Percentiles rank a stretch among this genome's conserved stretches.
Evolutionary conservation across 2,329 filamentous ascomycete species (phyloP).

Genomic region (Alternaria ethzedia): DNA sequence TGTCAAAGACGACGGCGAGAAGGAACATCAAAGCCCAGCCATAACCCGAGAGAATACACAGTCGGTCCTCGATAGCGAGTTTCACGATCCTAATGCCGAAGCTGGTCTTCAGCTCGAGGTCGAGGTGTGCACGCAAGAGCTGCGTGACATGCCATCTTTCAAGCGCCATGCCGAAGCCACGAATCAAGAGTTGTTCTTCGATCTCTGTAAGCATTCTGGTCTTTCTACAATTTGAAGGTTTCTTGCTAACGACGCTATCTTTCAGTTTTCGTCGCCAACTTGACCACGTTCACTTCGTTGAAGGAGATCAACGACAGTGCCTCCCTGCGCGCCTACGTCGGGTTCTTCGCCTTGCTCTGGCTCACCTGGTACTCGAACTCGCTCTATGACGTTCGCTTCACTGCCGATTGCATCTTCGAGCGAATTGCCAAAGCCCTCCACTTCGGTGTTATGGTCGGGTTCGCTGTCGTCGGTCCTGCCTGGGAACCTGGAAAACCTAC

Average conservation of each 20-base stretch:
- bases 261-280: conserved; percentile 50
- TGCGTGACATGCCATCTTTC: not conserved
- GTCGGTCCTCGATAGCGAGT: not conserved
- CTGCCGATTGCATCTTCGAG: conserved; percentile 69
- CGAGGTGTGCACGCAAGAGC: not conserved
- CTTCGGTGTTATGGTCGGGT: conserved; percentile 69
- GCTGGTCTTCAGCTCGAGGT: not conserved
- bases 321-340: conserved; percentile 53
- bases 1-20: not conserved
- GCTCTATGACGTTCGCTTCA: conserved; percentile 70
- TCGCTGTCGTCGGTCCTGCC: conserved; percentile 63
- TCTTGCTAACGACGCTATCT: not conserved
- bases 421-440: conserved; percentile 65
- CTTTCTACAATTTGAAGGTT: not conserved
- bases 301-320: conserved; percentile 61
- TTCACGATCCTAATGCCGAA: not conserved
- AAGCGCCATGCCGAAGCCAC: conserved; percentile 4
- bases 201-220: not conserved
- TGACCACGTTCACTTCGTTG: conserved; percentile 66
- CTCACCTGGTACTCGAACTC: conserved; percentile 71
- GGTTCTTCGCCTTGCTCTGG: conserved; percentile 67
- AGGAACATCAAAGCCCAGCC: not conserved
- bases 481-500: conserved; percentile 32
- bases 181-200: conserved; percentile 4
- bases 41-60: not conserved